phyloP scores from a whole-genome alignment of 2,329 filamentous ascomycete species.

The Xylaria multiplex region DNA sequence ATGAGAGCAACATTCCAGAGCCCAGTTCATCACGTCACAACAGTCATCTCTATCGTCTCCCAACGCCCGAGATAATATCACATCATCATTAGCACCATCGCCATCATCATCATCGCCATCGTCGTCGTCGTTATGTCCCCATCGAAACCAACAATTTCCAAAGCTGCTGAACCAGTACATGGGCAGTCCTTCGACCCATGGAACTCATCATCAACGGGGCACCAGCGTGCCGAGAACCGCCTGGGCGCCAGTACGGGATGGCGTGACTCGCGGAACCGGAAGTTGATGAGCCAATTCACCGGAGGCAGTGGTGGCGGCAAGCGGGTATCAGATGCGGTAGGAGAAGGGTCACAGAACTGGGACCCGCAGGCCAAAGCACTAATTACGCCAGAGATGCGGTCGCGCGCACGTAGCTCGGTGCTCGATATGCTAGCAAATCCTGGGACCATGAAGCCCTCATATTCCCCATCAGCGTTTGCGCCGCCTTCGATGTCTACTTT shows the following conservation, averaged over 20 bases:
- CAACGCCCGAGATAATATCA: slow-evolving; percentile 26
- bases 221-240: slow-evolving; percentile 78
- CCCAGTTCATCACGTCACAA: slow-evolving; percentile 2
- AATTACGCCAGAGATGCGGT: slow-evolving; percentile 55
- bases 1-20: slow-evolving; percentile 23
- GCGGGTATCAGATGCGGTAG: slow-evolving; percentile 72
- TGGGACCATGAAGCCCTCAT: slow-evolving; percentile 53
- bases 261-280: slow-evolving; percentile 74
- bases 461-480: slow-evolving; percentile 36
- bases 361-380: slow-evolving; percentile 57
- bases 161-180: slow-evolving; percentile 55
- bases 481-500: neutral
- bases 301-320: slow-evolving; percentile 66
- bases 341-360: slow-evolving; percentile 68
- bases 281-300: slow-evolving; percentile 76
- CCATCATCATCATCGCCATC: too few species aligned
- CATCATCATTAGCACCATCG: slow-evolving; percentile 23
- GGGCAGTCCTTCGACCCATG: slow-evolving; percentile 69
- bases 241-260: slow-evolving; percentile 71
- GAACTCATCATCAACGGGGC: slow-evolving; percentile 79
- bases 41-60: slow-evolving; percentile 10
- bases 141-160: slow-evolving; percentile 42
- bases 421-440: slow-evolving; percentile 64
- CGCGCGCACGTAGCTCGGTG: slow-evolving; percentile 57
- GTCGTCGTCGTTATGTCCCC: slow-evolving; percentile 35